A percentile compares a stretch with the other conserved stretches of the same genome.
Evolutionary conservation across 1,284 basidiomycete genomes (phyloP).

Genomic region (Tilletia indica): DNA sequence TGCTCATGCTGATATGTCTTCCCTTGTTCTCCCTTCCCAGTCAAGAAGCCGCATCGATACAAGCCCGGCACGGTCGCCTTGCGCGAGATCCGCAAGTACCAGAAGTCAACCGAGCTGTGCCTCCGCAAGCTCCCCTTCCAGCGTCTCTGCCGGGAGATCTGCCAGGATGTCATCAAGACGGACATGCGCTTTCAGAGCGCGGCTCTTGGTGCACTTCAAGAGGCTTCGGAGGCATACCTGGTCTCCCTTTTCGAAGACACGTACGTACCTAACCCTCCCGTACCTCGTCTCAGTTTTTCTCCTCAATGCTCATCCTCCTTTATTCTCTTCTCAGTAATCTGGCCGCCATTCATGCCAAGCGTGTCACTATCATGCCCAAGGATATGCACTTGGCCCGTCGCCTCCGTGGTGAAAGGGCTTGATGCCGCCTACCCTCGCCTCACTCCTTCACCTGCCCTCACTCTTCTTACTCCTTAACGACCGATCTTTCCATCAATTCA

Average conservation of each 20-base stretch:
- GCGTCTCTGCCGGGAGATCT: conserved; percentile 68
- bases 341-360: neutral
- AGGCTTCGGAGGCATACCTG: conserved; percentile 18
- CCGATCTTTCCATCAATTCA: neutral
- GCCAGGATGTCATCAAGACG: conserved; percentile 17
- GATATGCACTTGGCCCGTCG: conserved; percentile 13
- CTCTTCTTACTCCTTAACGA: neutral
- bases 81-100: conserved; percentile 87
- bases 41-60: too few species aligned
- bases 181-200: conserved; percentile 32
- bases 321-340: neutral
- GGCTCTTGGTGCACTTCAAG: neutral
- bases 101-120: conserved; percentile 84
- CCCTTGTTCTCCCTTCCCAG: neutral
- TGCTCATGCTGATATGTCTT: too few species aligned
- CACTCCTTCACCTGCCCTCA: neutral
- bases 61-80: conserved; percentile 61
- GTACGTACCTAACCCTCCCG: neutral
- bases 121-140: conserved; percentile 85
- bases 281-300: neutral
- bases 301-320: neutral
- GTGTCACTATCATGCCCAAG: conserved; percentile 17
- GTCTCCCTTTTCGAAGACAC: conserved; percentile 16
- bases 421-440: neutral
- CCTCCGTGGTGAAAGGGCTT: conserved; percentile 9